A percentile compares a stretch with the other conserved stretches of the same genome.
phyloP scores from a whole-genome alignment of 371 early-diverging fungal species.

The Mortierella sp. region DNA sequence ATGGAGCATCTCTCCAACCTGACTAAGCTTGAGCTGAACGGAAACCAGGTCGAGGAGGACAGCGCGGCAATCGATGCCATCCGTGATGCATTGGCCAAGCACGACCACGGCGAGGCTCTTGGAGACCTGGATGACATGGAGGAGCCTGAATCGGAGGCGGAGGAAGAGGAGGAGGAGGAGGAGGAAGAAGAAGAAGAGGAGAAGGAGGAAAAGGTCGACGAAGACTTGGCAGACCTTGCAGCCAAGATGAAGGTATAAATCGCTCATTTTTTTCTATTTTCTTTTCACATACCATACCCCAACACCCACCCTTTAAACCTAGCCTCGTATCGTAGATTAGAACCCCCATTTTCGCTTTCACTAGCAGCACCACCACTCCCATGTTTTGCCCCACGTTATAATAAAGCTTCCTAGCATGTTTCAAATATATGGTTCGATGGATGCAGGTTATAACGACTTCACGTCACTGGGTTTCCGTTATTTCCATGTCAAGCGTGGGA shows the following conservation, averaged over 20 bases:
- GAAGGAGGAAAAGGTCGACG: conserved; percentile 31
- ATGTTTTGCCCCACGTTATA: background rate
- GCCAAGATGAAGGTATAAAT: conserved; percentile 43
- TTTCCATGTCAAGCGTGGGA: conserved; percentile 39
- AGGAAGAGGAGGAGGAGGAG: conserved; percentile 74
- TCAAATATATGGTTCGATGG: background rate
- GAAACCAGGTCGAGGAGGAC: conserved; percentile 91
- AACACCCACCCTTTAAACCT: background rate
- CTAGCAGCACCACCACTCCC: background rate
- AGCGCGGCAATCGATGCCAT: conserved; percentile 75
- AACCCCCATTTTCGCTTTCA: background rate
- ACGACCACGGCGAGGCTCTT: conserved; percentile 82
- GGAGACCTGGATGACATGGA: conserved; percentile 97
- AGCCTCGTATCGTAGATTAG: background rate
- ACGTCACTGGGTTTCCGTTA: conserved; percentile 2
- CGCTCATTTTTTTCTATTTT: background rate
- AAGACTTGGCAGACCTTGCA: conserved; percentile 45
- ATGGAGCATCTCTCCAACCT: conserved; percentile 69
- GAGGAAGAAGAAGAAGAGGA: conserved; percentile 63
- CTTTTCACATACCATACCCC: background rate
- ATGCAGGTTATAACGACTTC: background rate
- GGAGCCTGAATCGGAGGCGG: conserved; percentile 77
- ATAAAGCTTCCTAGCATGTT: background rate
- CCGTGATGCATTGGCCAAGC: conserved; percentile 73
- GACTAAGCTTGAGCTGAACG: conserved; percentile 85